Evolutionary conservation across 441 rosid genomes (phyloP), one percentile per base, ranked within the genome.

Genomic region (Jatropha podagrica): DNA sequence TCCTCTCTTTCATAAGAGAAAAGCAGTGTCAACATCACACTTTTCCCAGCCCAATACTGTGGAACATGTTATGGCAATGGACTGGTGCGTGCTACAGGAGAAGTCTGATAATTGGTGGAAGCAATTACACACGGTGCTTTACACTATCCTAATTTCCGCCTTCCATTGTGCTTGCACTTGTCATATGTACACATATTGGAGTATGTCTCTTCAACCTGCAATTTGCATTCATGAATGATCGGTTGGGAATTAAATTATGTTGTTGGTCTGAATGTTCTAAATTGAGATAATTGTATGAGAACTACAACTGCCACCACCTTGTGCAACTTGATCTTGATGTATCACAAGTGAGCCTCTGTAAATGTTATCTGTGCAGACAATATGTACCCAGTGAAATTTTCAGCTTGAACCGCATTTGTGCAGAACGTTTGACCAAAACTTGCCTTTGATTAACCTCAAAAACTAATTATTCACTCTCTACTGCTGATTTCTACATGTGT

Each of bases 11-110:
- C 48, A 10, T 7, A 76, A 84, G 90, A 81, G 68, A 79, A 81
- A 78, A 41, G 85, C 83, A 42, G 88, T 79, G 44, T 84, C 90
- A 63, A 85, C 90, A 72, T 78, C 90, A 14, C 88, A 85, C 73
- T 75, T 71, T 71, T 67, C 88, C 52, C 90, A 88, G 75, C 78
- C 81, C 49, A 85, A 85, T 68, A 85, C 66, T 18, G 37, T 79
- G 27, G 88, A 80, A 69, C 80, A 75, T 74, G 84, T 75, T 17
- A 69, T 86, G 90, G 88, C 88, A 18, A 26, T 74, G 42, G 83
- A 84, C 38, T 84, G 92, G 92, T 18, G 75, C 40, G 2, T 84
- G 65, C 83, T 78, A 41, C 87, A 86, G 42, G 74, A 70, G 67
- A 73, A 68, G 72, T 79, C 82, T 27, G 83, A 86, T 61, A 4